These are phyloP conservation scores for Poa annua DNA, from an alignment of 176 grass and related monocot genomes.

Conservation along the genomic window DNA sequence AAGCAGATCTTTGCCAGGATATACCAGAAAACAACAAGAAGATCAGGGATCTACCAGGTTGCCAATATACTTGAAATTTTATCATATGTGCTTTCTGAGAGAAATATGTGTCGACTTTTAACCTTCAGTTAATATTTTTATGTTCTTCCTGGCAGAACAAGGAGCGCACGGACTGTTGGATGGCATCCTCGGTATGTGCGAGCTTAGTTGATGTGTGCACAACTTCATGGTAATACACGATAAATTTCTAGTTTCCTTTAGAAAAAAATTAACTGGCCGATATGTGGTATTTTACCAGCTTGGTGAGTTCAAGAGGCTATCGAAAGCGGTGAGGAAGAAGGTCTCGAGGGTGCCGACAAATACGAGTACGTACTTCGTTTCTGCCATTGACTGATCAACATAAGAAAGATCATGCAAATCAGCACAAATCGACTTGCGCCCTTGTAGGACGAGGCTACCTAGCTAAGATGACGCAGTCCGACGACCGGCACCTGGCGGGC, in stretches of 20 bases:
- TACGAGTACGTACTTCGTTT: constrained; percentile 25
- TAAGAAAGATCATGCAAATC: too few relatives aligned
- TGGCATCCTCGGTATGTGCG: constrained; percentile 65
- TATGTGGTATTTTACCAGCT: too few relatives aligned
- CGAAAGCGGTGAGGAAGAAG: constrained; percentile 67
- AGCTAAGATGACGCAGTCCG: constrained; percentile 76
- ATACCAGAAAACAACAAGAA: too few relatives aligned
- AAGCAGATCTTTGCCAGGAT: too few relatives aligned
- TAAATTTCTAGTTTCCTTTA: too few relatives aligned
- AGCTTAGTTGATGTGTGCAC: constrained; percentile 57
- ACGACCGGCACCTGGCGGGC: constrained; percentile 69
- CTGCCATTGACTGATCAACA: too few relatives aligned
- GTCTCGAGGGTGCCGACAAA: constrained; percentile 54
- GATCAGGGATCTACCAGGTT: constrained; percentile 81
- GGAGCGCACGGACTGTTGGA: constrained; percentile 73
- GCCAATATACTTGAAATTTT: background rate
- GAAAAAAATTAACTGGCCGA: too few relatives aligned
- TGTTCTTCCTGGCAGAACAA: constrained; percentile 55
- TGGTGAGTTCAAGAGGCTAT: constrained; percentile 61
- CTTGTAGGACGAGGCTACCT: constrained; percentile 71
- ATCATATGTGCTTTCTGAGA: background rate
- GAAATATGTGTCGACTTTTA: background rate
- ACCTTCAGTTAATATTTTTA: background rate
- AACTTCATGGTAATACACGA: background rate
- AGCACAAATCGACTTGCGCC: too few relatives aligned